These are phyloP conservation scores for Halteria grandinella DNA, from an alignment of 73 alveolate species.

Conservation along the genomic window DNA sequence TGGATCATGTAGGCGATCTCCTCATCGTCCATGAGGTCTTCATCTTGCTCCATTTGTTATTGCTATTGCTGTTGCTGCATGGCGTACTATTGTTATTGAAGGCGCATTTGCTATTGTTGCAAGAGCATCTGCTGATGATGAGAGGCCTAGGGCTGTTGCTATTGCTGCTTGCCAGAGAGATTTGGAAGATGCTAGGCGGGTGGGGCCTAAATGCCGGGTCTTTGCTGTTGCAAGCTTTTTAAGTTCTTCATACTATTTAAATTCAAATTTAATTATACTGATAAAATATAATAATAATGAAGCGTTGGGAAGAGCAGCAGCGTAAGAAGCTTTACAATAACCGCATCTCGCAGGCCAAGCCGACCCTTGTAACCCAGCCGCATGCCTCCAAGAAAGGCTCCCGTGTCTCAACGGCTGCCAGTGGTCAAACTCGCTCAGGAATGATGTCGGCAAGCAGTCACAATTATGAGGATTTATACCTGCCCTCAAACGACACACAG, in stretches of 20 bases:
- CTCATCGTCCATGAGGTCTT: constrained; percentile 17
- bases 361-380: constrained; percentile 10
- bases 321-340: constrained; percentile 14
- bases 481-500: constrained; percentile 17
- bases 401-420: not conserved
- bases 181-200: no score
- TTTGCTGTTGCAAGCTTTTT: no score
- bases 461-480: not conserved
- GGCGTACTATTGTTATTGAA: no score
- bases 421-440: constrained; percentile 35
- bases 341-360: constrained; percentile 28
- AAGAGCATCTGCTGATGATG: no score
- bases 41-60: not conserved
- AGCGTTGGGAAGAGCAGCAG: constrained; percentile 49
- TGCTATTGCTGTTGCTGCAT: no score
- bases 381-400: not conserved
- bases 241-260: no score
- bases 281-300: not conserved
- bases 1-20: no score
- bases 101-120: no score
- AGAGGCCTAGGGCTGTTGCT: no score
- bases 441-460: not conserved
- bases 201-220: no score
- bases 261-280: no score
- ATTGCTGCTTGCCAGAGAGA: no score